Evolutionary conservation across 768 basidiomycete genomes (phyloP).

Genomic region (Russula abietina): DNA sequence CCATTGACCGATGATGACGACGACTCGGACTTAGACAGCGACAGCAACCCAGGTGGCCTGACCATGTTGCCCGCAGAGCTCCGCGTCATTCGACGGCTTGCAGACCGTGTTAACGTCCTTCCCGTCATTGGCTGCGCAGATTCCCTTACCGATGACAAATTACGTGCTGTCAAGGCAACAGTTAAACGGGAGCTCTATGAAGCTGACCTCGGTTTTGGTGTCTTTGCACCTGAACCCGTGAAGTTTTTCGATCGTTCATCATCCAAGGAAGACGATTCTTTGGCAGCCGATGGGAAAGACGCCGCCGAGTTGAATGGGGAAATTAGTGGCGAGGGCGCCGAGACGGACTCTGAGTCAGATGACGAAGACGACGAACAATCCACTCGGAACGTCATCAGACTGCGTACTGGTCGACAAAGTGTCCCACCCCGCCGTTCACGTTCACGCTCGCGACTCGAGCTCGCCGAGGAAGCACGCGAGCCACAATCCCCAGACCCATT

Average conservation of each 20-base stretch:
- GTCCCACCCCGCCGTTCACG: conserved; percentile 47
- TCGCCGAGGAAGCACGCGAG: conserved; percentile 49
- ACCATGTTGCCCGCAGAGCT: conserved; percentile 76
- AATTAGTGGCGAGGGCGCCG: conserved; percentile 15
- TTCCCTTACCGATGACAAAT: conserved; percentile 74
- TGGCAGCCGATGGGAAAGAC: conserved; percentile 19
- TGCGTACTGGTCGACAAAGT: conserved; percentile 47
- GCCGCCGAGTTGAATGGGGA: conserved; percentile 29
- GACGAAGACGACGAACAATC: conserved; percentile 48
- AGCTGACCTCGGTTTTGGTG: conserved; percentile 69
- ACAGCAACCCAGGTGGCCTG: conserved; percentile 44
- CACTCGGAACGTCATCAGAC: conserved; percentile 72
- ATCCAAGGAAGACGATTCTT: conserved; percentile 1
- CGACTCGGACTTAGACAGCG: conserved; percentile 44
- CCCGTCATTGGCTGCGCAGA: conserved; percentile 78
- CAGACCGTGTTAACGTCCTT: conserved; percentile 69
- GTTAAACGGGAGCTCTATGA: conserved; percentile 61
- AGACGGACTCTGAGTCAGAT: conserved; percentile 37
- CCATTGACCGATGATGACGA: conserved; percentile 37
- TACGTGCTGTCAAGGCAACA: conserved; percentile 63
- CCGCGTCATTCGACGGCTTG: conserved; percentile 69
- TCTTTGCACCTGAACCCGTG: conserved; percentile 50
- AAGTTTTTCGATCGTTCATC: conserved; percentile 20
- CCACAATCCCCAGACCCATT: conserved; percentile 50
- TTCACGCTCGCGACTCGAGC: conserved; percentile 64